Evolutionary conservation across 139 green algal species (phyloP), one percentile per base, ranked within the genome.

Genomic region (Zygnema circumcarinatum): DNA sequence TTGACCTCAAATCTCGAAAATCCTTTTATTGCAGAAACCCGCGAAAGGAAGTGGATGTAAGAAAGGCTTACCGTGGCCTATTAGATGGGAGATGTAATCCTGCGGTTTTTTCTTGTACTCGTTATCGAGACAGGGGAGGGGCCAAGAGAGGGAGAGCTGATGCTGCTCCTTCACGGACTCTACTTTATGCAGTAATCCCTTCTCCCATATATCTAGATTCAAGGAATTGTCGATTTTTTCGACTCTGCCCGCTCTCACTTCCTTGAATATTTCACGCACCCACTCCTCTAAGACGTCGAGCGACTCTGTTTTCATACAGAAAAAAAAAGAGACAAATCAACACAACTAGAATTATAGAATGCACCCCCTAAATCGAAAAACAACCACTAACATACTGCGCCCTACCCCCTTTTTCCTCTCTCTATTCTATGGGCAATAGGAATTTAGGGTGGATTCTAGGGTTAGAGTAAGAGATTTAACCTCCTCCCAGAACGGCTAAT

Each of bases 41-140:
- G 7, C 16, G 16, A 62, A 62, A 62, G 16, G 47, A 62, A 62
- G 16, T 7, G 47, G 47, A 25, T 62, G 7, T 62, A 25, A 16
- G 47, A 62, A 62, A 62, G 47, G 47, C 7, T 85, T 47, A 90
- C 86, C 97, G 86, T 99, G 97, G 0, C 97, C 97, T 53, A 99
- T 85, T 33, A 99, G 93, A 91, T 99, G 96, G 0, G 88, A 90
- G 3, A 98, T 62, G 91, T 99, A 98, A 67, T 97, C 93, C 21
- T 98, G 96, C 0, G 95, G 88, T 92, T 99, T 99, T 72, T 67
- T 88, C 1, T 79, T 75, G 92, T 98, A 98, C 0, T 67, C 83
- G 1, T 88, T 62, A 54, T 92, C 31, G 67, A 98, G 84, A 88
- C 87, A 94, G 40, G 96, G 96, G 47, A 99, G 89, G 86, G 94